Evolutionary conservation across 2,329 filamentous ascomycete species (phyloP), one percentile per base, ranked within the genome.

Genomic region (Alternaria infectoria): DNA sequence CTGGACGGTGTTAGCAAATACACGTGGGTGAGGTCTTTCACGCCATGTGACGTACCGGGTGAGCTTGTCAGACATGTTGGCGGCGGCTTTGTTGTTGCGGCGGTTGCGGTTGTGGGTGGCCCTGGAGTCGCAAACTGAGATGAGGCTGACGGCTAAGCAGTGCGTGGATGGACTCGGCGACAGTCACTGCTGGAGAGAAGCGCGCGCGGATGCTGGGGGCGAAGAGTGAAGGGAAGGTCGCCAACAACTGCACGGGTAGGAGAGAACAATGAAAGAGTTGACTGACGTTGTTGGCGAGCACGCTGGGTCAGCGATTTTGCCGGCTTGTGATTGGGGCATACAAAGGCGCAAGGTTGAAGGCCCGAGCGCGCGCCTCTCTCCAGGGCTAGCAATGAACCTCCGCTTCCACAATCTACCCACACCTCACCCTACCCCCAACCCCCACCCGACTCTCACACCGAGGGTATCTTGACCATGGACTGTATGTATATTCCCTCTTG

Each of bases 41-140:
- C 32, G 19, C 12, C 19, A 15, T 56, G 21, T 40, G 52, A 56
- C 89, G 75, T 89, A 97, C 93, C 94, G 92, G 76, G 95, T 98
- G 77, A 97, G 89, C 85, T 92, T 97, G 87, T 97, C 93, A 80
- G 92, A 87, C 93, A 97, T 97, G 72, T 62, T 69, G 63, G 70
- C 69, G 71, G 69, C 59, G 59, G 66, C 54, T 61, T 59, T 54
- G 54, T 65, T 52, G 30, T 55, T 62, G 54, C 54, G 57, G 50
- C 58, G 57, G 54, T 61, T 54, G 61, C 52, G 36, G 21, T 57
- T 28, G 44, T 47, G 12, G 56, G 13, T 21, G 50, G 50, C 32
- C 49, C 30, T 21, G 9, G 49, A 52, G 49, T 36, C 55, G 67
- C 64, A 59, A 64, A 64, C 57, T 55, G 45, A 12, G 62, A 66